Base-by-base conservation (phyloP, 2,329 filamentous ascomycete species). In the Neobulgaria alba region DNA sequence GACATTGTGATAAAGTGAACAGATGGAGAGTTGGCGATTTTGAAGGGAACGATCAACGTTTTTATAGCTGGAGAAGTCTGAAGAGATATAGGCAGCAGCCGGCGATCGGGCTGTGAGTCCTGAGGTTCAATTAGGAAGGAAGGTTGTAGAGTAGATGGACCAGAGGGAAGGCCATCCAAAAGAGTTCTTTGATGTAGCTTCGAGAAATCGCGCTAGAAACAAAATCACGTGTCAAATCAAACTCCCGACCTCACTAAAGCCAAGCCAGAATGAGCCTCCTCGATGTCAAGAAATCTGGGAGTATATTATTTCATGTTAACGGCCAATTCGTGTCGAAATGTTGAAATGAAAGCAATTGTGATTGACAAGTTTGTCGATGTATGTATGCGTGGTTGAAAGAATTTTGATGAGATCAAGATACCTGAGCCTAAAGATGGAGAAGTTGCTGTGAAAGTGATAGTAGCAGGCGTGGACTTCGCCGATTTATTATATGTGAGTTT, bases 1-100 rank as follows among this genome's bases (percentile, higher is more conserved):
- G 54, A 52, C 55, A 58, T 58, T 29, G 38, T 52, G 45, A 29
- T 33, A 39, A 16, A 34, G 29, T n/a, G 32, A 38, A 23, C 15
- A 17, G 20, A 23, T 26, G 29, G 31, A 35, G 33, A 21, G 5
- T 18, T 20, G n/a, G 33, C 17, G 19, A 5, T 19, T 14, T 14
- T 16, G 36, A 20, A 20, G 33, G 16, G 31, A 33, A 33, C 9
- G 34, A 36, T 36, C 16, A 3, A 36, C 21, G 5, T 5, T 7
- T 26, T 26, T 26, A 12, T 26, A 26, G 23, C 12, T 12, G 7
- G 7, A 7, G 23, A 26, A 26, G 23, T n/a, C 23, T 26, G 23
- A 26, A 12, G 23, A 26, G 23, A 26, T 26, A 7, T 26, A 26
- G 23, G 23, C 23, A 26, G 23, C 23, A 12, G 12, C 23, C 23